These are phyloP conservation scores for Stagonosporopsis rhizophila DNA, from an alignment of 2,329 filamentous ascomycete genomes.

Conservation along the genomic window DNA sequence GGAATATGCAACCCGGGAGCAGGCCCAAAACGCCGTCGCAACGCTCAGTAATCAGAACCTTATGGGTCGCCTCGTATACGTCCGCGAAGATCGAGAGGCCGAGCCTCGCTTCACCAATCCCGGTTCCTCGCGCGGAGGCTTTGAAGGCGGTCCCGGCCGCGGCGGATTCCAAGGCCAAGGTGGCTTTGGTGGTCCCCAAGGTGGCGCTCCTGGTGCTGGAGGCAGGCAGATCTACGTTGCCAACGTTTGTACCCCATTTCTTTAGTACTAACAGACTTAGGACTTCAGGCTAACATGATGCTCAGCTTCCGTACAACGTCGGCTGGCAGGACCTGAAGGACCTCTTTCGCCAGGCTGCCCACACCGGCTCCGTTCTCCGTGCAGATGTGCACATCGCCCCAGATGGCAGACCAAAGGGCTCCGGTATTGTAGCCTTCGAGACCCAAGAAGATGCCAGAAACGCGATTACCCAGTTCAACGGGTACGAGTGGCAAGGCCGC, in stretches of 20 bases:
- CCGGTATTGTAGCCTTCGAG: conserved; percentile 96
- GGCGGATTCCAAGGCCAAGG: conserved; percentile 57
- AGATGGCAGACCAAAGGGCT: conserved; percentile 93
- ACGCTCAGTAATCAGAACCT: conserved; percentile 99
- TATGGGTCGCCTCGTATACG: conserved; percentile 98
- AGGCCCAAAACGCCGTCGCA: conserved; percentile 96
- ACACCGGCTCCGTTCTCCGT: conserved; percentile 71
- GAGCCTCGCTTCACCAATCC: conserved; percentile 94
- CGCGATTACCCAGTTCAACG: conserved; percentile 97
- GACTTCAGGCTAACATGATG: conserved; percentile 42
- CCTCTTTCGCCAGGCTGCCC: conserved; percentile 86
- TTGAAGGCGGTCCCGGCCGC: conserved; percentile 49
- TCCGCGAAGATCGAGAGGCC: conserved; percentile 97
- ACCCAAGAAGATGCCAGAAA: conserved; percentile 92
- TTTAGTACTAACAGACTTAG: conserved; percentile 26
- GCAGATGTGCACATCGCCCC: conserved; percentile 93
- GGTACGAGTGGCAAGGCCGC: conserved; percentile 97
- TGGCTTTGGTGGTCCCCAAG: conserved; percentile 58
- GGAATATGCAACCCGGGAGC: conserved; percentile 99
- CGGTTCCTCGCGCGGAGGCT: conserved; percentile 60
- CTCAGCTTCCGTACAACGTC: conserved; percentile 92
- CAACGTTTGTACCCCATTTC: conserved; percentile 79
- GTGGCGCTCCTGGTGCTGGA: conserved; percentile 68
- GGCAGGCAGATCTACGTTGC: conserved; percentile 95
- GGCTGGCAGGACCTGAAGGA: conserved; percentile 99